Conservation (phyloP, 2,329 filamentous ascomycete species). For the Decorospora gaudefroyi region DNA sequence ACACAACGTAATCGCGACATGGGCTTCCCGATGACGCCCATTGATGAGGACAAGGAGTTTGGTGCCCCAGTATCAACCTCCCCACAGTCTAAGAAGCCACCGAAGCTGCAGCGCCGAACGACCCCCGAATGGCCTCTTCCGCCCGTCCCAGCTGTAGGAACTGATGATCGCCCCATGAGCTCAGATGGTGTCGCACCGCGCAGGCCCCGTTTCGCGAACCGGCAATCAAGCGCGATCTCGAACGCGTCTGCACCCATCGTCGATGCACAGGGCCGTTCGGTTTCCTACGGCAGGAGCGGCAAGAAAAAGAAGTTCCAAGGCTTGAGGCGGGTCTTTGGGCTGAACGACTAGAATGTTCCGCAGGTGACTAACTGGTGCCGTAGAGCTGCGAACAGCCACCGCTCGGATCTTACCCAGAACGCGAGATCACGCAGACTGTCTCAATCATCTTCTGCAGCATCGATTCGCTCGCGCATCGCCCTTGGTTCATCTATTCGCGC, state of each 20-base stretch:
- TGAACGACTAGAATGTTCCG: constrained; percentile 54
- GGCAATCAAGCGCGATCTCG: constrained; percentile 29
- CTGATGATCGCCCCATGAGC: constrained; percentile 37
- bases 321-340: constrained; percentile 67
- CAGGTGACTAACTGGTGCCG: constrained; percentile 19
- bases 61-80: constrained; percentile 15
- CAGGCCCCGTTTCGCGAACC: constrained; percentile 29
- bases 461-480: constrained; percentile 6
- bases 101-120: constrained; percentile 56
- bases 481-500: constrained; percentile 5
- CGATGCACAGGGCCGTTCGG: constrained; percentile 22
- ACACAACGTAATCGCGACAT: constrained; percentile 31
- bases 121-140: constrained; percentile 58
- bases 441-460: constrained; percentile 7
- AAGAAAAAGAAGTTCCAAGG: constrained; percentile 70
- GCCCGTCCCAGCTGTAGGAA: constrained; percentile 34
- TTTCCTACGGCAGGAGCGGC: constrained; percentile 39
- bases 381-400: constrained; percentile 5
- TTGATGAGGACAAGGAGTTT: constrained; percentile 42
- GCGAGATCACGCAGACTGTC: constrained; percentile 7
- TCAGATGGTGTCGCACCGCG: constrained; percentile 35
- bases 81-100: constrained; percentile 35
- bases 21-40: constrained; percentile 39
- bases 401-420: not conserved
- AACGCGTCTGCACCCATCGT: constrained; percentile 32